Percentiles rank a stretch among this genome's conserved stretches.
phyloP scores from a whole-genome alignment of 768 basidiomycete species.

The Boletus bicolor region DNA sequence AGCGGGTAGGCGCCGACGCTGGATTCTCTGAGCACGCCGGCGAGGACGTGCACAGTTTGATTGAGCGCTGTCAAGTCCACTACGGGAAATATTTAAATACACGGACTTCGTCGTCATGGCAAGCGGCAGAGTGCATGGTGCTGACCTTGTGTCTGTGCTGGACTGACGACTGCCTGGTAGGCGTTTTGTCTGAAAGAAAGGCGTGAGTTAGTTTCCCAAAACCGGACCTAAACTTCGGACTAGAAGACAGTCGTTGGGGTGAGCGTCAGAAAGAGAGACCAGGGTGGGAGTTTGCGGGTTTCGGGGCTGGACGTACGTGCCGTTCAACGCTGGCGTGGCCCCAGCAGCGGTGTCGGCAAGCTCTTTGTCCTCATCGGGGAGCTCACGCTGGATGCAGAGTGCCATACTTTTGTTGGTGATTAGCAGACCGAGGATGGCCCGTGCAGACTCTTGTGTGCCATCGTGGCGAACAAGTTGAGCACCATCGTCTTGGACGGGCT shows the following conservation, averaged over 20 bases:
- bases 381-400: not conserved
- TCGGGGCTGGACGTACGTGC: conserved; percentile 44
- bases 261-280: not conserved
- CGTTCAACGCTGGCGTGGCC: conserved; percentile 27
- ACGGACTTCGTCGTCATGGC: not conserved
- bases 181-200: conserved; percentile 50
- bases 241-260: not conserved
- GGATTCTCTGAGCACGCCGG: conserved; percentile 49
- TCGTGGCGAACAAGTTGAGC: not conserved
- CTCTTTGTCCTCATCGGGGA: not conserved
- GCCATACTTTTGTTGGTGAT: not conserved
- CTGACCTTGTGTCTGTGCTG: conserved; percentile 54
- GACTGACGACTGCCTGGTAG: conserved; percentile 53
- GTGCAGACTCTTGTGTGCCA: not conserved
- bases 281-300: too few species aligned
- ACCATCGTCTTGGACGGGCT: not conserved
- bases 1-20: conserved; percentile 69
- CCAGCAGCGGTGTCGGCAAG: not conserved
- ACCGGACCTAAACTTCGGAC: too few species aligned
- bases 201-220: too few species aligned
- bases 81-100: conserved; percentile 14
- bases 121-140: not conserved
- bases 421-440: not conserved
- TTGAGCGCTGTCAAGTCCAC: conserved; percentile 52
- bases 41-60: conserved; percentile 44